These are phyloP conservation scores for Solanum hybrid DNA, from an alignment of 305 asterid species.

Conservation along the genomic window DNA sequence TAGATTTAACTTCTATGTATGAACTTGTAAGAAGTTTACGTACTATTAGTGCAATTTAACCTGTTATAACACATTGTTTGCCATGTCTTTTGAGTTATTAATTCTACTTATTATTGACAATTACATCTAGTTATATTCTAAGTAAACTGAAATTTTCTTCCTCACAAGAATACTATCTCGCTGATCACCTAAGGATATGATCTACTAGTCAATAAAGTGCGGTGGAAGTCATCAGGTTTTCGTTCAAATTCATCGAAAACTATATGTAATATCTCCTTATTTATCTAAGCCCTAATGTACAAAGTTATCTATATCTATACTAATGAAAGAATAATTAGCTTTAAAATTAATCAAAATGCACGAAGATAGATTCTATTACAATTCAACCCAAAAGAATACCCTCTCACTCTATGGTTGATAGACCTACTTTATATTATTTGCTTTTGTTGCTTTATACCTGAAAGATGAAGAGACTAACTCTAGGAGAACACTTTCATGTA, in stretches of 20 bases:
- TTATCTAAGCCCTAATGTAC: rapidly evolving
- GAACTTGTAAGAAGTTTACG: background rate
- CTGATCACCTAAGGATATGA: background rate
- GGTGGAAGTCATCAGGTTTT: background rate
- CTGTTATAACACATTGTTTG: background rate
- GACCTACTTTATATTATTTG: background rate
- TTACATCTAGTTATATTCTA: background rate
- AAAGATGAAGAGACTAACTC: conserved; percentile 3
- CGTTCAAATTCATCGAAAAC: background rate
- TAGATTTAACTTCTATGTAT: background rate
- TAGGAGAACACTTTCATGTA: conserved; percentile 4
- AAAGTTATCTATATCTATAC: background rate
- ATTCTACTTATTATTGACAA: background rate
- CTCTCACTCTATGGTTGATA: background rate
- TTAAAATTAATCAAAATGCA: background rate
- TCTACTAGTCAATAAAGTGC: background rate
- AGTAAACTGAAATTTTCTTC: background rate
- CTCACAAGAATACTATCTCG: background rate
- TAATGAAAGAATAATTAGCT: background rate
- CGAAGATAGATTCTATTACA: too few species aligned
- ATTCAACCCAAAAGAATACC: background rate
- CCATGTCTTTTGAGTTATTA: background rate
- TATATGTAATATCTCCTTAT: background rate
- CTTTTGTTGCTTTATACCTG: conserved; percentile 9
- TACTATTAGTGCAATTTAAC: background rate